Evolutionary conservation across 345 rosid genomes (phyloP).

Genomic region (Corymbia maculata): DNA sequence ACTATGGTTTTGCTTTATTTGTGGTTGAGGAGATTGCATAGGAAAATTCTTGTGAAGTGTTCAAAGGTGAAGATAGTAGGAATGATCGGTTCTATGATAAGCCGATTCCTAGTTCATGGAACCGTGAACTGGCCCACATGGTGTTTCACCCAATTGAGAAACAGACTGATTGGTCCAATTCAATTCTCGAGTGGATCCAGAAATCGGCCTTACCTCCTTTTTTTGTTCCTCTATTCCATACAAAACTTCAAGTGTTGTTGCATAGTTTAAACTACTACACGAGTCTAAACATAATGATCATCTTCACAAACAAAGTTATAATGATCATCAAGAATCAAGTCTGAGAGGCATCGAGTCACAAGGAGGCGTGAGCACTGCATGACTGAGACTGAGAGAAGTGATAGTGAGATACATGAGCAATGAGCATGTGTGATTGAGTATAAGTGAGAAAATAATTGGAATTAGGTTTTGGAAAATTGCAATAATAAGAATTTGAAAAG

Average conservation of each 20-base stretch:
- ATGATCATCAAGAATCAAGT: neutral
- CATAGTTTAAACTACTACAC: neutral
- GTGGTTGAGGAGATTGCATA: neutral
- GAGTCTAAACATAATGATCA: neutral
- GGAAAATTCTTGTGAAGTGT: neutral
- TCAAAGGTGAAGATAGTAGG: accelerated
- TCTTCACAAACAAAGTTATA: neutral
- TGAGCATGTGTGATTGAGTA: neutral
- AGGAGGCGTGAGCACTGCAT: neutral
- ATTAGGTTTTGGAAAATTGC: neutral
- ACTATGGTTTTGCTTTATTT: neutral
- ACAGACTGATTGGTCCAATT: accelerated
- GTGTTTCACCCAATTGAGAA: neutral
- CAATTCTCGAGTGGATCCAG: accelerated
- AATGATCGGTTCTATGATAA: accelerated
- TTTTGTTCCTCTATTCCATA: accelerated
- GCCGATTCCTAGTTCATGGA: neutral
- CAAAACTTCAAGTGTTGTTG: neutral
- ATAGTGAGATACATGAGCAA: neutral
- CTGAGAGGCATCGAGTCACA: neutral
- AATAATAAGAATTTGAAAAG: no score
- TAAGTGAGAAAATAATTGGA: neutral
- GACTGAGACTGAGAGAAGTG: neutral
- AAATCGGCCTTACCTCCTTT: neutral
- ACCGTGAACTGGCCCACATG: accelerated